Percentiles rank a stretch among this genome's conserved stretches.
Conservation (phyloP, 2,329 filamentous ascomycete genomes). For the Fusarium burgessii region DNA sequence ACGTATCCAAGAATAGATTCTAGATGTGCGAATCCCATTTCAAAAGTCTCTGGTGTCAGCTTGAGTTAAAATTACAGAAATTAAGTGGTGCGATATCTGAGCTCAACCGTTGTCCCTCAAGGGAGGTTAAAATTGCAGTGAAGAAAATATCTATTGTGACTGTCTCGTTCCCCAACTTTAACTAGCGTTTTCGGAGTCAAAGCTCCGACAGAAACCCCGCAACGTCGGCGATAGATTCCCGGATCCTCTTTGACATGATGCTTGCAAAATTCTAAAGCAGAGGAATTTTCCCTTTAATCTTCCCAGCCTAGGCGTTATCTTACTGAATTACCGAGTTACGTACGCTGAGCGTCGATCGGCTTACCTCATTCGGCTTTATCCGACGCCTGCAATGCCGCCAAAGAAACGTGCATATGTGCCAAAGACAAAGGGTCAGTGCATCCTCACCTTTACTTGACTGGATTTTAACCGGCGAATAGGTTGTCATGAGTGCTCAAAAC, state of each 20-base stretch:
- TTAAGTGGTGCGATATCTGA: too few species aligned
- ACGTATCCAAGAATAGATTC: too few species aligned
- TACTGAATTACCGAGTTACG: background rate
- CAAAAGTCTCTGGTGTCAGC: too few species aligned
- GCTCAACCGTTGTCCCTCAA: too few species aligned
- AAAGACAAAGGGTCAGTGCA: constrained; percentile 40
- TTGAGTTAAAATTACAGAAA: too few species aligned
- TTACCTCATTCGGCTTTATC: background rate
- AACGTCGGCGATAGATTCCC: background rate
- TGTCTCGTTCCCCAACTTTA: accelerated
- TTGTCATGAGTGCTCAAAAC: constrained; percentile 44
- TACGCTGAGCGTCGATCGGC: constrained; percentile 17
- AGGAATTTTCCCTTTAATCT: background rate
- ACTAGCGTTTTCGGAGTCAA: background rate
- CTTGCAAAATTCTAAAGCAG: constrained; percentile 13
- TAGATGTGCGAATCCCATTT: too few species aligned
- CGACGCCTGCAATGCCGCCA: constrained; percentile 35
- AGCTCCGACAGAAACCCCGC: constrained; percentile 3
- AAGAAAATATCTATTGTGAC: background rate
- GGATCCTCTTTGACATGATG: constrained; percentile 4
- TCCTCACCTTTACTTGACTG: background rate
- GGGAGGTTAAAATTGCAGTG: too few species aligned
- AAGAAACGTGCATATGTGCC: constrained; percentile 45
- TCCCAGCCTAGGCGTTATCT: background rate
- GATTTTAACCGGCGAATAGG: background rate